A percentile compares a stretch with the other conserved stretches of the same genome.
Evolutionary conservation across 805 yeast genomes (phyloP).

Genomic region (Candida namnaoensis): DNA sequence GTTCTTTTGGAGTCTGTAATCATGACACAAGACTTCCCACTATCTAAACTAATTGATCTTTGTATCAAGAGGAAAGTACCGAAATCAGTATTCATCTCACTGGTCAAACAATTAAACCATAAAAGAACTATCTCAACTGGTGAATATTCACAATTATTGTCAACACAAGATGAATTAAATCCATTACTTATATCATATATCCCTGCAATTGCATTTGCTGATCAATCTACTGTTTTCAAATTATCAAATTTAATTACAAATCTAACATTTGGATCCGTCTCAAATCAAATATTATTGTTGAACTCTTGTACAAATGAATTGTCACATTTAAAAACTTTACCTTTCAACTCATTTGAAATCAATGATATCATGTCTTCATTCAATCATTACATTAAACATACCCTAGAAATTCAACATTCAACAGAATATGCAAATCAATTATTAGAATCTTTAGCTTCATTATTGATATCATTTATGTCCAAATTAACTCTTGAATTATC

Average conservation of each 20-base stretch:
- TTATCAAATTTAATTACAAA: constrained; percentile 6
- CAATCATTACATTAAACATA: constrained; percentile 4
- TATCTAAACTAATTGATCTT: constrained; percentile 5
- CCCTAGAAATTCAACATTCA: constrained; percentile 1
- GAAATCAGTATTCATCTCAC: constrained; percentile 8
- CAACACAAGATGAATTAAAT: constrained; percentile 4
- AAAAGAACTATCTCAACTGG: constrained; percentile 9
- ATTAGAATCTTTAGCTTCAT: constrained; percentile 5
- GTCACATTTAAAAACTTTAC: constrained; percentile 1
- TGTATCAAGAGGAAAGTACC: constrained; percentile 8
- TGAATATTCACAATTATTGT: constrained; percentile 6
- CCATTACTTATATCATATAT: constrained; percentile 14
- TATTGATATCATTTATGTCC: constrained; percentile 7
- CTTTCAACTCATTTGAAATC: constrained; percentile 10
- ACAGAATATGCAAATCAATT: neutral
- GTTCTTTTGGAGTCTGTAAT: neutral
- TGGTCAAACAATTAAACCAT: constrained; percentile 15
- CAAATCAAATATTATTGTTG: constrained; percentile 12
- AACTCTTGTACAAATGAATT: constrained; percentile 8
- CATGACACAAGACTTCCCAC: neutral
- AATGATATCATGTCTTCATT: constrained; percentile 5
- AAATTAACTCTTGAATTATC: constrained; percentile 4
- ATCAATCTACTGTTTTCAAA: constrained; percentile 6
- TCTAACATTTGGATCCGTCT: constrained; percentile 4
- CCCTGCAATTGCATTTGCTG: neutral